Evolutionary conservation across 208 protist species (phyloP).

Genomic region (Acanthamoeba triangularis): DNA sequence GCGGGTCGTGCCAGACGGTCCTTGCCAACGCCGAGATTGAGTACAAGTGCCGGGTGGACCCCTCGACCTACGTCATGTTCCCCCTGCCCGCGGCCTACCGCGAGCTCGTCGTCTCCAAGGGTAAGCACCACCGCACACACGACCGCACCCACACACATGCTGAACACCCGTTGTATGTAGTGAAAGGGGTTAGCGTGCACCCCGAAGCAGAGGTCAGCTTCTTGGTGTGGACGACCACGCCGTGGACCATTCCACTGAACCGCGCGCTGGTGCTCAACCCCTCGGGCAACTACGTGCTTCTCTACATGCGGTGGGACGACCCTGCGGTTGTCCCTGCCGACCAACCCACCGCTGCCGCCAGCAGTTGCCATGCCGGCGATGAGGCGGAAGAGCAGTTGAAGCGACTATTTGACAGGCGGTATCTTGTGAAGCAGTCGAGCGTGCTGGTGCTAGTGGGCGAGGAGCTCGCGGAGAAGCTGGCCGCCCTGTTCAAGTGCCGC

Average conservation of each 20-base stretch:
- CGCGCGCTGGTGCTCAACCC: conserved; percentile 48
- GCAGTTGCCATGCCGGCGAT: not conserved
- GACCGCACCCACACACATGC: not conserved
- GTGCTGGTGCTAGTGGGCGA: not conserved
- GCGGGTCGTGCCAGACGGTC: conserved; percentile 23
- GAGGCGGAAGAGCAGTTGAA: not conserved
- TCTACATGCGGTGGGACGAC: not conserved
- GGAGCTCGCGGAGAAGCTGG: not conserved
- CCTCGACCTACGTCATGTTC: conserved; percentile 19
- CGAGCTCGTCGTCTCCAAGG: not conserved
- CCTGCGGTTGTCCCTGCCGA: not conserved
- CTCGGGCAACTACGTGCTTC: not conserved
- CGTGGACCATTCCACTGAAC: conserved; percentile 58
- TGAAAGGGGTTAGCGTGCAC: not conserved
- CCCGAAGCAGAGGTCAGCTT: not conserved
- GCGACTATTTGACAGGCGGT: not conserved
- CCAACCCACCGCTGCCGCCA: not conserved
- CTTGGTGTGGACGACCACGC: conserved; percentile 33
- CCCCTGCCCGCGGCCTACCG: not conserved
- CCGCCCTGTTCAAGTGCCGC: not conserved
- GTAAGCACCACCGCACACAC: not conserved
- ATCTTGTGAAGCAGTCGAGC: not conserved
- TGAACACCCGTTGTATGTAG: not conserved
- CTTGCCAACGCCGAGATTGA: conserved; percentile 48
- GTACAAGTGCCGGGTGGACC: not conserved